A percentile compares a stretch with the other conserved stretches of the same genome.
Conservation (phyloP, 2,329 filamentous ascomycete species). For the Colletotrichum aenigma region DNA sequence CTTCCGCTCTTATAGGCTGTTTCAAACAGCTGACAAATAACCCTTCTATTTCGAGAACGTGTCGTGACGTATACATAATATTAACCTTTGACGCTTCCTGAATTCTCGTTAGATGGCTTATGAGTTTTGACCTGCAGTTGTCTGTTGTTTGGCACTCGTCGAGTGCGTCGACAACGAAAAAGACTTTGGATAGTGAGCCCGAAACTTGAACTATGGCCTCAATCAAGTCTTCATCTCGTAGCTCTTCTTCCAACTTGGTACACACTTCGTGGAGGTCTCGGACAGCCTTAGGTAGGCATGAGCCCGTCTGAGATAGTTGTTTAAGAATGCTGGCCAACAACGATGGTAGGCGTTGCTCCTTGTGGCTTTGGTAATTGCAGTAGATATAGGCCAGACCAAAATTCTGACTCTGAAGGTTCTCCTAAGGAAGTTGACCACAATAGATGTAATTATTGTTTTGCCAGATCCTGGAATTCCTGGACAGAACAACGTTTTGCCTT, state of each 20-base stretch:
- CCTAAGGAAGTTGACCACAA: no score
- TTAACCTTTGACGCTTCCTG: conserved; percentile 18
- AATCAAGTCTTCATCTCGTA: no score
- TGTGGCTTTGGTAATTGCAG: conserved; percentile 41
- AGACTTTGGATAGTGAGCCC: no score
- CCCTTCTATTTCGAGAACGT: conserved; percentile 6
- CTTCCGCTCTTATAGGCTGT: no score
- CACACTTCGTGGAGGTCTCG: no score
- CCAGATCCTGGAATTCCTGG: conserved; percentile 51
- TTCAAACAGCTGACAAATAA: no score
- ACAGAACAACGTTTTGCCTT: conserved; percentile 44
- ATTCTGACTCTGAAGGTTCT: no score
- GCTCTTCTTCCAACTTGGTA: no score
- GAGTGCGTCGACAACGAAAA: conserved; percentile 21
- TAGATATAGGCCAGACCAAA: conserved; percentile 42
- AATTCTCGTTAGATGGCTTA: not conserved
- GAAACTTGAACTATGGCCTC: no score
- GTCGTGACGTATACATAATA: conserved; percentile 28
- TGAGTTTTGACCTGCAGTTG: not conserved
- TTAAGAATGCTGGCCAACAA: no score
- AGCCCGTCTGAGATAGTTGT: no score
- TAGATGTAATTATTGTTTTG: conserved; percentile 49
- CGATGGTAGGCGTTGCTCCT: conserved; percentile 34
- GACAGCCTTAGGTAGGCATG: no score
- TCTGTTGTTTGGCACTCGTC: conserved; percentile 29